Conservation (phyloP, 1,284 basidiomycete species). For the Ganoderma leucocontextum region DNA sequence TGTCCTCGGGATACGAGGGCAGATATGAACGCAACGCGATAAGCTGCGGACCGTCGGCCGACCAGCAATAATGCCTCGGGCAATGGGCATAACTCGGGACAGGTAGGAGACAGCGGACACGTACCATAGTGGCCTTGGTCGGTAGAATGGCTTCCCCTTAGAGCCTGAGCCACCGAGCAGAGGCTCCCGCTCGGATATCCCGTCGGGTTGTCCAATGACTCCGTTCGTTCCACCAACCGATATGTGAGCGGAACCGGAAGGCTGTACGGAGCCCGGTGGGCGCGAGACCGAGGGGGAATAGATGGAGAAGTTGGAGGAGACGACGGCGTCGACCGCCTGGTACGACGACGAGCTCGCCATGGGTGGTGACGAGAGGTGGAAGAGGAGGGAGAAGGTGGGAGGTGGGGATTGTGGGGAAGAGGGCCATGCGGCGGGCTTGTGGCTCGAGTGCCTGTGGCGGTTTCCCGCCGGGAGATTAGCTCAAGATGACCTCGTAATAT, state of each 20-base stretch:
- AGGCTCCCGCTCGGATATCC: constrained; percentile 41
- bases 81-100: not conserved
- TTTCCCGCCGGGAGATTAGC: constrained; percentile 22
- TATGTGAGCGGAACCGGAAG: constrained; percentile 6
- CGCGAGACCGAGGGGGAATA: constrained; percentile 38
- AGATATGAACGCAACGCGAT: constrained; percentile 7
- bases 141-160: constrained; percentile 69
- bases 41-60: constrained; percentile 16
- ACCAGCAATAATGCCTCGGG: constrained; percentile 3
- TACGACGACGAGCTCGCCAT: constrained; percentile 35
- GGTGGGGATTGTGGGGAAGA: constrained; percentile 4
- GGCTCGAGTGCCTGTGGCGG: constrained; percentile 14
- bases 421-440: constrained; percentile 12
- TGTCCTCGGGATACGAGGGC: constrained; percentile 1
- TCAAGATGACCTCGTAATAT: constrained; percentile 21
- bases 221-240: constrained; percentile 3
- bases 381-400: constrained; percentile 15
- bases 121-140: constrained; percentile 70
- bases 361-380: constrained; percentile 23
- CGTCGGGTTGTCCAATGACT: constrained; percentile 16
- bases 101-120: constrained; percentile 17
- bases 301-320: constrained; percentile 39
- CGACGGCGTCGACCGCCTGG: constrained; percentile 39
- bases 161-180: constrained; percentile 37
- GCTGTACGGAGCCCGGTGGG: constrained; percentile 24